Conservation (phyloP, 352 stramenopile species). For the Hyaloperonospora arabidopsidis region DNA sequence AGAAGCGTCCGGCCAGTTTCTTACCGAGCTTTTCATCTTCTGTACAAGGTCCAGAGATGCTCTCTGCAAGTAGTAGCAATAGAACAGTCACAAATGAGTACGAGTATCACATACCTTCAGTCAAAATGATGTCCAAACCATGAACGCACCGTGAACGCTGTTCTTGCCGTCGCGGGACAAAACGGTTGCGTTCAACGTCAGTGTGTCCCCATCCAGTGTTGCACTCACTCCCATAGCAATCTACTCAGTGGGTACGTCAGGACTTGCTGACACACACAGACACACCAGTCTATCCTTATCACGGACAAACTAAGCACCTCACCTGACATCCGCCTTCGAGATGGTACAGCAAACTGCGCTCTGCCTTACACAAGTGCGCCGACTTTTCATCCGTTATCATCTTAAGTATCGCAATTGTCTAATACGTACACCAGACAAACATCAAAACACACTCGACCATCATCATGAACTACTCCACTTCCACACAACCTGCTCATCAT, state of each 20-base stretch:
- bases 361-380: constrained; percentile 68
- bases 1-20: constrained; percentile 50
- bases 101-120: neutral
- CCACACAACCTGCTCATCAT: constrained; percentile 44
- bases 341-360: constrained; percentile 74
- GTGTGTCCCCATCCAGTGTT: constrained; percentile 46
- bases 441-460: constrained; percentile 4
- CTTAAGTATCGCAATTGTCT: constrained; percentile 70
- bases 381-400: constrained; percentile 73
- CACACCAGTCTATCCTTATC: neutral
- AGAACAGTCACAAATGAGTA: neutral
- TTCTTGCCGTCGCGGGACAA: constrained; percentile 68
- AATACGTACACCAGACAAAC: neutral
- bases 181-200: constrained; percentile 64
- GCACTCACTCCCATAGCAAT: constrained; percentile 81
- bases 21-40: constrained; percentile 63
- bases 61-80: constrained; percentile 17
- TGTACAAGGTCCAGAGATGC: constrained; percentile 45
- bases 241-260: constrained; percentile 20
- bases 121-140: neutral
- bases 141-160: constrained; percentile 33
- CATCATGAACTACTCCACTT: neutral
- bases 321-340: constrained; percentile 84
- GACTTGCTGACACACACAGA: neutral
- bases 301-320: constrained; percentile 13